Percentiles rank a stretch among this genome's conserved stretches.
These are phyloP conservation scores for Diplocarpon rosae DNA, from an alignment of 2,329 filamentous ascomycete species.

Conservation along the genomic window DNA sequence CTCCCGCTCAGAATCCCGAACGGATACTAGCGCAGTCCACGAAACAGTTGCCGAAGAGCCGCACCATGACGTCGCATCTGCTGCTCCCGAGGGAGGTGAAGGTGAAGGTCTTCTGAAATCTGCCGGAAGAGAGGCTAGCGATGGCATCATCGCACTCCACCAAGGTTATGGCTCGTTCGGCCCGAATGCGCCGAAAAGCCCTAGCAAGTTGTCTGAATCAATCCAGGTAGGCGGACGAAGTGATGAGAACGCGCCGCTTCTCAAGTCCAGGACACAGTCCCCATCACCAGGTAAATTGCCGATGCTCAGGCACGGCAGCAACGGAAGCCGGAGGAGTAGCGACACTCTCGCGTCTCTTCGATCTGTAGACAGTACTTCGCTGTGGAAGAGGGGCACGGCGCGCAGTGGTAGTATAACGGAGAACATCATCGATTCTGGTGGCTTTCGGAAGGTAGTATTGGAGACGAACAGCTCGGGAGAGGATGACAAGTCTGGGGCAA, in stretches of 20 bases:
- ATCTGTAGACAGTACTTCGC: slow-evolving; percentile 25
- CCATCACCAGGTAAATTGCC: background rate
- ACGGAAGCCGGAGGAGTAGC: slow-evolving; percentile 19
- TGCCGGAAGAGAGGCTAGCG: slow-evolving; percentile 47
- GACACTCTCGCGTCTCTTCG: slow-evolving; percentile 23
- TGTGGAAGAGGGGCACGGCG: slow-evolving; percentile 38
- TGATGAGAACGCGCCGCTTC: slow-evolving; percentile 4
- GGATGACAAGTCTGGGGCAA: slow-evolving; percentile 2
- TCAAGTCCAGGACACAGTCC: slow-evolving; percentile 1
- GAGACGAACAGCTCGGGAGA: slow-evolving; percentile 42
- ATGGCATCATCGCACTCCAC: slow-evolving; percentile 52
- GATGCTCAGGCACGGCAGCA: slow-evolving; percentile 14
- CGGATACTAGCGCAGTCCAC: slow-evolving; percentile 32
- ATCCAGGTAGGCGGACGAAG: background rate
- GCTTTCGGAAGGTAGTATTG: slow-evolving; percentile 65
- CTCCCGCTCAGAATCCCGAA: slow-evolving; percentile 20
- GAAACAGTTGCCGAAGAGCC: slow-evolving; percentile 31
- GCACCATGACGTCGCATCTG: slow-evolving; percentile 25
- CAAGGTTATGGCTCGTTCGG: slow-evolving; percentile 41
- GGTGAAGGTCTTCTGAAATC: slow-evolving; percentile 42
- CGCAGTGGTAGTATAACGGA: slow-evolving; percentile 71
- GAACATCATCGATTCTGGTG: slow-evolving; percentile 62
- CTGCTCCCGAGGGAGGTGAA: slow-evolving; percentile 37
- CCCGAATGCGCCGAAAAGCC: slow-evolving; percentile 1
- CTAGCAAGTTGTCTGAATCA: slow-evolving; percentile 2